Evolutionary conservation across 768 basidiomycete species (phyloP).

Genomic region (Gautieria morchelliformis): DNA sequence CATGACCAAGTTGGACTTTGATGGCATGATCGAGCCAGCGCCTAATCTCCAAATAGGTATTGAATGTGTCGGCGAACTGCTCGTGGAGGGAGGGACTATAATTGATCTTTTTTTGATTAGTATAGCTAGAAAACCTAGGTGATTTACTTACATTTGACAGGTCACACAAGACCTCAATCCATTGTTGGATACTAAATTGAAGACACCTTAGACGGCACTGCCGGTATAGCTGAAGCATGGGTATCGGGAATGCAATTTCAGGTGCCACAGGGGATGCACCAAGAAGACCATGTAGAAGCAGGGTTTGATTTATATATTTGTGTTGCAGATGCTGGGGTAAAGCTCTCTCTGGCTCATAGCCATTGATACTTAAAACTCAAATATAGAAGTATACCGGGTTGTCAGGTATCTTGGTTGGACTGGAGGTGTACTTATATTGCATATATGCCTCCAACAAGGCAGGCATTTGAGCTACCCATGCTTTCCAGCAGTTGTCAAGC

Average conservation of each 20-base stretch:
- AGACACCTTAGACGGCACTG: neutral
- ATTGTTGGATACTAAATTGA: slow-evolving; percentile 7
- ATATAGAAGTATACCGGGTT: neutral
- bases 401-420: too few relatives aligned
- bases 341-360: neutral
- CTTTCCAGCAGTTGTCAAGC: neutral
- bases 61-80: slow-evolving; percentile 19
- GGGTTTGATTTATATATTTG: neutral
- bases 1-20: slow-evolving; percentile 10
- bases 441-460: neutral
- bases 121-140: neutral
- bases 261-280: neutral
- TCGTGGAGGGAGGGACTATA: slow-evolving; percentile 16
- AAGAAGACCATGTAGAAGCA: neutral
- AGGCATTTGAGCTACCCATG: neutral
- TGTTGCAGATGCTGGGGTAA: neutral
- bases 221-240: neutral
- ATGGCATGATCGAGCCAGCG: slow-evolving; percentile 11
- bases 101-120: slow-evolving; percentile 15
- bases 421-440: neutral
- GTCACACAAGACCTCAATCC: slow-evolving; percentile 20
- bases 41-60: slow-evolving; percentile 19
- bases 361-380: neutral
- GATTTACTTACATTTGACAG: slow-evolving; percentile 10
- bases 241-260: neutral